Base-by-base conservation (phyloP, 306 rosid genomes). In the Ammopiptanthus mongolicus region DNA sequence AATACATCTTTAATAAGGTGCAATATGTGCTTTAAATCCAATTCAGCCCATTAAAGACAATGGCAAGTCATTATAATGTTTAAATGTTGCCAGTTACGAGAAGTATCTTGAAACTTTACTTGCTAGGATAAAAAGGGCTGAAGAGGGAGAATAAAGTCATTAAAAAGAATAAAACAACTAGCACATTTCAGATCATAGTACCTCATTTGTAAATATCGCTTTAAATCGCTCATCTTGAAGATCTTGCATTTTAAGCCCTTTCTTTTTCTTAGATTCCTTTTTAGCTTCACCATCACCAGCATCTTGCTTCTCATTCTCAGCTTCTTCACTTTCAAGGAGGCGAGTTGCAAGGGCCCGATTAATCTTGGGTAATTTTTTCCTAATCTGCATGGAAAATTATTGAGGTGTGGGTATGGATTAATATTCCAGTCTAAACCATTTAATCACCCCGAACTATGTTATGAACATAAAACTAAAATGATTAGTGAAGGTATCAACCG, bases 191-290 rank as follows among this genome's bases (percentile, higher is more conserved):
- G 75, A 78, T 50, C 69, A 70, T 28, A 66, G 57, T 84, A 95
- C 98, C 97, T 87, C 18, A 61, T 86, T 69, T 22, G 77, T 55
- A 86, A 95, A 95, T 60, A 91, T 74, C 2, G 63, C 72, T 29
- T 80, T 75, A 74, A 95, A 95, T 56, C 98, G 91, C 6, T 84
- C 91, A 71, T 95, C 98, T 78, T 83, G 59, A 74, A 95, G 82
- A 80, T 90, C 84, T 31, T 91, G 84, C 72, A 68, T 83, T 62
- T 37, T 71, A 68, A 86, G 17, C 51, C 75, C 78, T 84, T 85
- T 95, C 95, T 83, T 94, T 85, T 88, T 95, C 93, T 87, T 90
- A 60, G 92, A 88, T 79, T 53, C 23, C 82, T 80, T 95, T 69
- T 85, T 86, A 74, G 74, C 71, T 75, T 90, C 90, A 59, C 66